A percentile compares a stretch with the other conserved stretches of the same genome.
These are phyloP conservation scores for Podaxis sp. DNA, from an alignment of 768 basidiomycete species.

Conservation along the genomic window DNA sequence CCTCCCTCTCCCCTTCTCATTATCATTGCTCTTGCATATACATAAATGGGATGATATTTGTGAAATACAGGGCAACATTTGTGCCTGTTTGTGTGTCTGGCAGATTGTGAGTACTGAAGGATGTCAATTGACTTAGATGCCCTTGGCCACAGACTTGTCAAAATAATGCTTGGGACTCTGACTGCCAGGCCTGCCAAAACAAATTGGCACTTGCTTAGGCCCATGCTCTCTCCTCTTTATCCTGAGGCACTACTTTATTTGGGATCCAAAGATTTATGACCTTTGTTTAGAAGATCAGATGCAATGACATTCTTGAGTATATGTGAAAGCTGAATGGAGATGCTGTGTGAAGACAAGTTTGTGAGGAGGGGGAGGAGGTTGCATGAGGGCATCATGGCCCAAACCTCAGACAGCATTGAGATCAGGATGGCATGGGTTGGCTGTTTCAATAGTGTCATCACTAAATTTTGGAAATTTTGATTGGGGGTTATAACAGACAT, in stretches of 20 bases:
- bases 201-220: too few relatives aligned
- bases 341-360: constrained; percentile 58
- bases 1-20: too few relatives aligned
- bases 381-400: constrained; percentile 69
- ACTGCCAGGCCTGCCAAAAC: not conserved
- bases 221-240: constrained; percentile 76
- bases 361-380: constrained; percentile 71
- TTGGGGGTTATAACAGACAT: too few relatives aligned
- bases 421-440: constrained; percentile 49
- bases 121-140: too few relatives aligned
- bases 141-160: not conserved
- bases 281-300: constrained; percentile 71
- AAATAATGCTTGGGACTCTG: not conserved
- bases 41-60: too few relatives aligned
- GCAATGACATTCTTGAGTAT: constrained; percentile 72
- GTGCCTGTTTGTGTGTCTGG: too few relatives aligned
- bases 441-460: constrained; percentile 43
- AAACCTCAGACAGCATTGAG: constrained; percentile 58
- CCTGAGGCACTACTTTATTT: constrained; percentile 60
- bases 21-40: too few relatives aligned
- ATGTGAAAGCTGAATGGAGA: constrained; percentile 75
- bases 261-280: constrained; percentile 73
- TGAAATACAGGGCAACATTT: too few relatives aligned
- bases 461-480: too few relatives aligned
- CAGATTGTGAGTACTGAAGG: too few relatives aligned